These are phyloP conservation scores for Castanopsis chinensis DNA, from an alignment of 306 rosid species.

Conservation along the genomic window DNA sequence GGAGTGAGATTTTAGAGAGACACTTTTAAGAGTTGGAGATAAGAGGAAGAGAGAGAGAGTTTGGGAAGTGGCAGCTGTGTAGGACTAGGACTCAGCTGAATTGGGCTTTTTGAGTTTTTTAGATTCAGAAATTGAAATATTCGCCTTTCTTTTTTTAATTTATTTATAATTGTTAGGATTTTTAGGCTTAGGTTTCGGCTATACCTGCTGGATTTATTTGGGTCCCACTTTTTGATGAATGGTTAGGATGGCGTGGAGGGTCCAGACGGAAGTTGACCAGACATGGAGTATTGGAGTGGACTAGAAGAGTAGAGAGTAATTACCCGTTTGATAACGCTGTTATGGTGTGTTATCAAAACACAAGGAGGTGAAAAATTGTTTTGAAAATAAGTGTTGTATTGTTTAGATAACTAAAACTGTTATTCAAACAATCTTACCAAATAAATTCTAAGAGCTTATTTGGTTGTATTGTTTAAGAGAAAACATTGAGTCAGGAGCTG, in stretches of 20 bases:
- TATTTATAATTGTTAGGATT: neutral
- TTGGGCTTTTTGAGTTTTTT: neutral
- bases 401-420: too few relatives aligned
- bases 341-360: too few relatives aligned
- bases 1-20: neutral
- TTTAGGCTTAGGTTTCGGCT: neutral
- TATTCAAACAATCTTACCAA: too few relatives aligned
- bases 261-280: neutral
- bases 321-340: too few relatives aligned
- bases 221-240: neutral
- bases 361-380: too few relatives aligned
- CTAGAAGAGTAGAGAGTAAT: too few relatives aligned
- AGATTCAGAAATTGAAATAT: conserved; percentile 13
- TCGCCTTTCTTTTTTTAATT: neutral
- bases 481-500: too few relatives aligned
- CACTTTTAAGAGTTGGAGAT: neutral
- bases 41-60: conserved; percentile 9
- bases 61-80: neutral
- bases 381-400: too few relatives aligned
- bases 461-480: too few relatives aligned
- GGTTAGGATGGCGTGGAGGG: neutral
- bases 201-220: neutral
- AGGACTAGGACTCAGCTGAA: conserved; percentile 3
- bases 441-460: too few relatives aligned
- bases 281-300: too few relatives aligned